phyloP scores from a whole-genome alignment of 1,284 basidiomycete genomes.

The Ustilago nuda region DNA sequence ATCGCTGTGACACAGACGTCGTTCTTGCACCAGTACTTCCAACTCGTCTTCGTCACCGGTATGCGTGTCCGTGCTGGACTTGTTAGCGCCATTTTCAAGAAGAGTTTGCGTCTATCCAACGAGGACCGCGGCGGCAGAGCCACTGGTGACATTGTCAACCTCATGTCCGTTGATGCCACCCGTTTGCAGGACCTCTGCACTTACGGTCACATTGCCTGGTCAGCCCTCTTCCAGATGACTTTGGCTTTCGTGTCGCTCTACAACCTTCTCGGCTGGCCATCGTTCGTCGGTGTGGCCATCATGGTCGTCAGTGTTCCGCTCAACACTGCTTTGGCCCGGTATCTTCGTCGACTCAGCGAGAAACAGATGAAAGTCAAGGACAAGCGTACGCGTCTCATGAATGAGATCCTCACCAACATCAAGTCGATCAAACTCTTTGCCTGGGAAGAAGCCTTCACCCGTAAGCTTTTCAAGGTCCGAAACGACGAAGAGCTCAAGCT shows the following conservation, averaged over 20 bases:
- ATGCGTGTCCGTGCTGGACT: constrained; percentile 86
- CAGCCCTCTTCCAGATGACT: constrained; percentile 73
- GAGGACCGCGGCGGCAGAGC: constrained; percentile 84
- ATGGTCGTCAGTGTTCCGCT: constrained; percentile 77
- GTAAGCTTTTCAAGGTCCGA: constrained; percentile 79
- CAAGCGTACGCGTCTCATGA: constrained; percentile 70
- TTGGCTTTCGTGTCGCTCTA: constrained; percentile 75
- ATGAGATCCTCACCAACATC: constrained; percentile 67
- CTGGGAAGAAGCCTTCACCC: constrained; percentile 70
- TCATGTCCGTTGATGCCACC: constrained; percentile 91
- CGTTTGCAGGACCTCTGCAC: constrained; percentile 89
- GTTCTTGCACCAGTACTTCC: constrained; percentile 84
- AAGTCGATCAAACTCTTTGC: constrained; percentile 67
- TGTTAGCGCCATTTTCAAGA: constrained; percentile 86
- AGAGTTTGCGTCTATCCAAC: constrained; percentile 75
- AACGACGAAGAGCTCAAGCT: constrained; percentile 79
- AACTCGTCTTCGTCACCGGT: constrained; percentile 70
- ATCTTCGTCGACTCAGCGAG: constrained; percentile 78
- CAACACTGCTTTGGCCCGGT: constrained; percentile 81
- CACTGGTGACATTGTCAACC: constrained; percentile 86
- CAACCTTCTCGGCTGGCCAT: constrained; percentile 81
- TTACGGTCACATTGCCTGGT: constrained; percentile 81
- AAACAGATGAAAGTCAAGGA: constrained; percentile 92
- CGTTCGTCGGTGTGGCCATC: constrained; percentile 83
- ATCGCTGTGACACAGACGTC: constrained; percentile 79